Evolutionary conservation across 2,329 filamentous ascomycete species (phyloP).

Genomic region (Phaeophleospora eucalypticola): DNA sequence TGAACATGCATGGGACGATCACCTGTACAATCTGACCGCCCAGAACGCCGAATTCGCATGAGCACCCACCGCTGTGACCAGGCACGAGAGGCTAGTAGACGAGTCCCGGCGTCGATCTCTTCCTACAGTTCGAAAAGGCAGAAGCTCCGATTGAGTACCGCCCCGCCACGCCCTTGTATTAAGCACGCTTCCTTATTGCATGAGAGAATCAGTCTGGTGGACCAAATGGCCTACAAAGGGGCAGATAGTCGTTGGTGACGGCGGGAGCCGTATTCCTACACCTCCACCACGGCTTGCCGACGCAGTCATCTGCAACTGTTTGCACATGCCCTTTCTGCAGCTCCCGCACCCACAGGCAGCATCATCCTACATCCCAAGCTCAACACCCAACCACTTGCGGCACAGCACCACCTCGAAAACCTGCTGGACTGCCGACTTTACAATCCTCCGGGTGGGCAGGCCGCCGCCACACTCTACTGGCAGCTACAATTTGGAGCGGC

Average conservation of each 20-base stretch:
- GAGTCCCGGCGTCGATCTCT: slow-evolving; percentile 22
- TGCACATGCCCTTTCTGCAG: neutral
- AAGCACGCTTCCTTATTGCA: slow-evolving; percentile 24
- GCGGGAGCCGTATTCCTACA: slow-evolving; percentile 13
- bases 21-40: slow-evolving; percentile 10
- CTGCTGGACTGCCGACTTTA: neutral
- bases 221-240: slow-evolving; percentile 22
- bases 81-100: slow-evolving; percentile 18
- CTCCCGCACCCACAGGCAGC: neutral
- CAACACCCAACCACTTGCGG: neutral
- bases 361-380: neutral
- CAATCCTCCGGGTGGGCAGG: neutral
- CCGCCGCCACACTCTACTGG: slow-evolving; percentile 15
- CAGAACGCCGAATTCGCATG: slow-evolving; percentile 10
- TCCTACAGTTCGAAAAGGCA: slow-evolving; percentile 25
- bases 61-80: slow-evolving; percentile 13
- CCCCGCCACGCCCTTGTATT: slow-evolving; percentile 20
- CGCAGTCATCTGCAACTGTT: neutral
- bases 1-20: slow-evolving; percentile 11
- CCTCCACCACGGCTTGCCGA: slow-evolving; percentile 7
- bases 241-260: slow-evolving; percentile 17
- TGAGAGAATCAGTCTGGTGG: slow-evolving; percentile 22
- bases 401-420: neutral
- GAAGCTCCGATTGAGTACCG: slow-evolving; percentile 33
- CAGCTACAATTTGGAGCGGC: slow-evolving; percentile 20